These are phyloP conservation scores for Umbelopsis sp. DNA, from an alignment of 371 early-diverging fungal species.

Conservation along the genomic window DNA sequence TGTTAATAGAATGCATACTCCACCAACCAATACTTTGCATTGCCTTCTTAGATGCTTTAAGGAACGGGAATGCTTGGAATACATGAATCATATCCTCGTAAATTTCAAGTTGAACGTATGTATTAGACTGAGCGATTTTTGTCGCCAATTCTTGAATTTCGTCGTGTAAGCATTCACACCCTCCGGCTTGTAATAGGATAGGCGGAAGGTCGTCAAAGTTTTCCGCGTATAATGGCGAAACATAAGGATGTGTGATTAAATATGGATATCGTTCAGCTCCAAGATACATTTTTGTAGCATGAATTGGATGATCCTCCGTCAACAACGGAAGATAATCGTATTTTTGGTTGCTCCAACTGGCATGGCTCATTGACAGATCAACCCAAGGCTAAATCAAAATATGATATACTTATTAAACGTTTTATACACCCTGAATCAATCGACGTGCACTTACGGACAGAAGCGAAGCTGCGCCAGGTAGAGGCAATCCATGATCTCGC, in stretches of 20 bases:
- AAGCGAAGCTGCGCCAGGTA: conserved; percentile 45
- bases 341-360: conserved; percentile 31
- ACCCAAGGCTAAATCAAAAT: conserved; percentile 41
- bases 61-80: conserved; percentile 59
- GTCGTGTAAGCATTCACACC: conserved; percentile 62
- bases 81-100: conserved; percentile 63
- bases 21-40: conserved; percentile 49
- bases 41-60: conserved; percentile 47
- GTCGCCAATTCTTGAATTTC: conserved; percentile 44
- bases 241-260: conserved; percentile 42
- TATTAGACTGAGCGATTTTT: conserved; percentile 32
- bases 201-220: conserved; percentile 55
- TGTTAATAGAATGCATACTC: conserved; percentile 32
- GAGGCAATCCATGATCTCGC: conserved; percentile 54
- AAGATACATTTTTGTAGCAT: conserved; percentile 31
- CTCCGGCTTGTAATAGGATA: conserved; percentile 62
- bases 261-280: conserved; percentile 31
- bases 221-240: conserved; percentile 47
- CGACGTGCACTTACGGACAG: conserved; percentile 31
- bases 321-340: conserved; percentile 19
- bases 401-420: too few species aligned
- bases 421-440: background rate
- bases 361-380: conserved; percentile 42
- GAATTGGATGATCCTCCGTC: conserved; percentile 19
- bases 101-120: conserved; percentile 39